Base-by-base conservation (phyloP, 495 filamentous ascomycete species). In the Talaromyces borbonicus region DNA sequence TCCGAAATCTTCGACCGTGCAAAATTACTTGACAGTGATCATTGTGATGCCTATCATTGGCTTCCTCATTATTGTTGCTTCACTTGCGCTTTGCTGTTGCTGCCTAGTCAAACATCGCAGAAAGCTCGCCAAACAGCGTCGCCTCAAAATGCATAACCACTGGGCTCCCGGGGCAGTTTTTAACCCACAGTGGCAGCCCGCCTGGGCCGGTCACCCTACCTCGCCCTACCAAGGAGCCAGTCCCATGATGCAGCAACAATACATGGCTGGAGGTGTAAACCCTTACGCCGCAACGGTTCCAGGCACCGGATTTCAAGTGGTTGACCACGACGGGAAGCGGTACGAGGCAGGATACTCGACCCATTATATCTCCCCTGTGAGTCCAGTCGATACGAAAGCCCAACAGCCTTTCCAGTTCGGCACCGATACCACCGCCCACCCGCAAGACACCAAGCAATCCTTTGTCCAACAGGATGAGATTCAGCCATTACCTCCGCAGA, bases 41-140 rank as follows among this genome's bases (percentile, higher is more conserved):
- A 70, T 77, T 35, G 62, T 60, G 11, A 49, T 77, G 11, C 73
- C 73, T 0, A 60, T 77, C 37, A 47, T 69, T 15, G 61, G 51
- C 18, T 69, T 71, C 50, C 25, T 73, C 0, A 57, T 73, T 31
- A 40, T 69, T 18, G 29, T 62, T 24, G 39, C 47, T 38, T 45
- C 50, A 0, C 45, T 59, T 0, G 38, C 40, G 0, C 38, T 52
- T 6, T 66, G 66, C 47, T 69, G 63, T 44, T 62, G 61, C 56
- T 69, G 58, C 52, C 66, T 59, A 48, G 61, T 67, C 49, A 62
- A 60, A 12, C 52, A 49, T 27, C 66, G 62, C 8, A 62, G 66
- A 47, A 63, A 55, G 53, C 48, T 56, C 47, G 46, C 44, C n/a
- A 50, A 57, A 9, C 44, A 54, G 4, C 46, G 49, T 20, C 53